Evolutionary conservation across 225 moss, liverwort and hornwort genomes (phyloP).

Genomic region (Asterella californica): DNA sequence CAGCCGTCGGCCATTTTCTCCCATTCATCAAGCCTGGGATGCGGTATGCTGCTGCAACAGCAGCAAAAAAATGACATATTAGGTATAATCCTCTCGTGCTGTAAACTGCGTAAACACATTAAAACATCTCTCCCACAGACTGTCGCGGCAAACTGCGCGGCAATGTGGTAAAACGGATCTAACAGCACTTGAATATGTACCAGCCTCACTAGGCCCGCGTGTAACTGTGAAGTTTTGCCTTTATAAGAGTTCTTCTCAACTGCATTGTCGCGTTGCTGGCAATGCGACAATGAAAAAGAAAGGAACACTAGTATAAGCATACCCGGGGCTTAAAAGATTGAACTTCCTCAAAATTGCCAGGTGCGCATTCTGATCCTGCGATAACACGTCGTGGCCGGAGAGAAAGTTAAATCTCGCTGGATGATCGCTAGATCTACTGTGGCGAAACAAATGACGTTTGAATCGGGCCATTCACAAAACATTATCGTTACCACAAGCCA

Average conservation of each 20-base stretch:
- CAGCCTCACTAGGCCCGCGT: too few relatives aligned
- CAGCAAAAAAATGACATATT: not conserved
- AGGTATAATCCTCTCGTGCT: not conserved
- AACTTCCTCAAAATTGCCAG: conserved; percentile 42
- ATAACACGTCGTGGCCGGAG: too few relatives aligned
- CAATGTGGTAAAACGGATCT: too few relatives aligned
- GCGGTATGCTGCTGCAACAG: conserved; percentile 32
- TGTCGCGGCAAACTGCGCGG: not conserved
- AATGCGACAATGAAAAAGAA: not conserved
- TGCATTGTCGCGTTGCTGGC: not conserved
- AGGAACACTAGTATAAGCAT: not conserved
- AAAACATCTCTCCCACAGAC: not conserved
- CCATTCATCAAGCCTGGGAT: conserved; percentile 45
- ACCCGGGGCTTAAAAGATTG: conserved; percentile 26
- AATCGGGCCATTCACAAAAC: too few relatives aligned
- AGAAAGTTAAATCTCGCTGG: not conserved
- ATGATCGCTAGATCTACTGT: too few relatives aligned
- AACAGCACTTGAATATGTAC: too few relatives aligned
- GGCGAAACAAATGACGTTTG: too few relatives aligned
- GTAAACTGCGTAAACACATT: not conserved
- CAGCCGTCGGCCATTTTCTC: conserved; percentile 40
- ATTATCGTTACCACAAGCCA: not conserved
- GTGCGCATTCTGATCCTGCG: conserved; percentile 47
- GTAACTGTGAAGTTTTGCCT: too few relatives aligned
- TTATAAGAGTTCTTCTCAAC: not conserved